Evolutionary conservation across 2,329 filamentous ascomycete genomes (phyloP), one percentile per base, ranked within the genome.

Genomic region (Penicillium sp.): DNA sequence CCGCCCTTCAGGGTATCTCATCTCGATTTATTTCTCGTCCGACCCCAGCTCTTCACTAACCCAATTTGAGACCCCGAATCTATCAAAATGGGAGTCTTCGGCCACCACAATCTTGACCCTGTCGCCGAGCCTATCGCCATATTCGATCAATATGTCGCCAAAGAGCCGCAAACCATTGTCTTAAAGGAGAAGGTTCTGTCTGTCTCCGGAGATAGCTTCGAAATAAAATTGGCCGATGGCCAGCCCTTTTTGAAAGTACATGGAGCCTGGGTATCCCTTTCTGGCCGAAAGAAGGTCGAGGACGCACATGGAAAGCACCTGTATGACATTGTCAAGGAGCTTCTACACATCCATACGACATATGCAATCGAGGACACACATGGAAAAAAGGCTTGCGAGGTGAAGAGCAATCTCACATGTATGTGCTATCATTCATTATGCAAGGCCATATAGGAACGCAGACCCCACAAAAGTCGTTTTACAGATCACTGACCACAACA

Each of bases 161-260:
- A 22, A 11, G 51, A 60, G 27, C 52, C 59, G n/a, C 57, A 62
- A 34, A 83, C 80, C 2, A 71, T 89, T 6, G 67, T 83, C 1
- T 74, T 89, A 46, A 83, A 81, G 62, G 85, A 89, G 64, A 85
- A 84, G 62, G 76, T 87, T 16, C 68, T 86, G 54, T 87, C 85
- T 3, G 72, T 87, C 8, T 80, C 80, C 1, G 84, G 85, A 54
- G 85, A 89, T 72, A 83, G 79, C 69, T 89, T 88, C 72, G 81
- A 83, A 59, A 82, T 89, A 69, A 81, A 79, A 50, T 79, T 81
- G 5, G 71, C 78, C 43, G 80, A 78, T 55, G 84, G 84, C 21
- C 73, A 77, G 21, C 77, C 82, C 0, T 62, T 87, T 31, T 71
- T 87, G 58, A 79, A 79, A 58, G 81, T 87, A 42, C 73, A 85